A percentile compares a stretch with the other conserved stretches of the same genome.
Conservation (phyloP, 2,329 filamentous ascomycete genomes). For the Colletotrichum sp. region DNA sequence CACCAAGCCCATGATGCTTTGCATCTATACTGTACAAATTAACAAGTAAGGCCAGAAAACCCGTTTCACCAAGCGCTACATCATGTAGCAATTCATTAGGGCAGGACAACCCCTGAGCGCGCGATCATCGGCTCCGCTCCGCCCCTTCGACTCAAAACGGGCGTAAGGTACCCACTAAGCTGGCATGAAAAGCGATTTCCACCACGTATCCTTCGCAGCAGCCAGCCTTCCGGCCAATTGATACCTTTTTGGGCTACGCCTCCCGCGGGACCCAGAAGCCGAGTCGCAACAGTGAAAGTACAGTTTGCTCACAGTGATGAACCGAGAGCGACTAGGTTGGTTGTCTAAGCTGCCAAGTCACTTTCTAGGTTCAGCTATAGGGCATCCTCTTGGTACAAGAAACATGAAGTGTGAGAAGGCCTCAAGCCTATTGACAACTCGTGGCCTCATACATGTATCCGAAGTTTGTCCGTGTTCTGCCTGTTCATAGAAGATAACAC, state of each 20-base stretch:
- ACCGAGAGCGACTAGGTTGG: not conserved
- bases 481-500: not conserved
- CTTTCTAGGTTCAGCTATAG: not conserved
- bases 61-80: not conserved
- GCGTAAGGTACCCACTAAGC: not conserved
- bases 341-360: not conserved
- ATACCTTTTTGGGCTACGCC: not conserved
- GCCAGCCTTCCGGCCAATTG: not conserved
- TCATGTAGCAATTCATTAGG: not conserved
- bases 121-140: not conserved
- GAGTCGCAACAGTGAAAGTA: not conserved
- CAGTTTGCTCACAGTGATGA: not conserved
- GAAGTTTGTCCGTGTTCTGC: not conserved
- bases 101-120: not conserved
- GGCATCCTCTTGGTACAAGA: not conserved
- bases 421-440: not conserved
- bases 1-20: not conserved
- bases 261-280: not conserved
- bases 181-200: not conserved
- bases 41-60: not conserved
- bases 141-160: not conserved
- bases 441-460: not conserved
- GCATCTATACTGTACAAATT: not conserved
- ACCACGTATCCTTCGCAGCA: not conserved
- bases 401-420: not conserved